Conservation (phyloP, 108 stramenopile species). For the Conticribra weissflogii region DNA sequence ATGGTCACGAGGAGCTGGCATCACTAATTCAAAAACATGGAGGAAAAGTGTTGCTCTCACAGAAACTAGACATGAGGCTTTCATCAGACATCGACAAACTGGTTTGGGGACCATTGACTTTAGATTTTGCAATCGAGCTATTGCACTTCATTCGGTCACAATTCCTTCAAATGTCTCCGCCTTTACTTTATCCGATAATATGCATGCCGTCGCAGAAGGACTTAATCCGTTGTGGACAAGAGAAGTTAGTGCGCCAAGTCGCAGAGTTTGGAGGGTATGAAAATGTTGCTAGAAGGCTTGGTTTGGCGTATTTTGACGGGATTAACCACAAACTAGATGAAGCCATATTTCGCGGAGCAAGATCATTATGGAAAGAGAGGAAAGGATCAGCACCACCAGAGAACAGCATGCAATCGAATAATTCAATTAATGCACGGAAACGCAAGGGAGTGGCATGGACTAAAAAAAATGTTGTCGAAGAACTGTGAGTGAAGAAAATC, state of each 20-base stretch:
- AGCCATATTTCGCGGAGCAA: constrained; percentile 17
- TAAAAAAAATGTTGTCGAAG: constrained; percentile 24
- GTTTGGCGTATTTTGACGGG: constrained; percentile 44
- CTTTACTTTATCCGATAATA: constrained; percentile 49
- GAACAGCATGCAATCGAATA: background rate
- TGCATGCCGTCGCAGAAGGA: constrained; percentile 52
- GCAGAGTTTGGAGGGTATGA: constrained; percentile 71
- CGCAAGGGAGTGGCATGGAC: constrained; percentile 29
- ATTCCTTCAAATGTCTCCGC: constrained; percentile 50
- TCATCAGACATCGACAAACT: constrained; percentile 5
- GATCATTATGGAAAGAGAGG: constrained; percentile 27
- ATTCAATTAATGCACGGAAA: background rate
- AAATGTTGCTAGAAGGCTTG: constrained; percentile 71
- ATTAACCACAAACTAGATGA: constrained; percentile 23
- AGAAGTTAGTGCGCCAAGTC: constrained; percentile 47
- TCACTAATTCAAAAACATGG: constrained; percentile 64
- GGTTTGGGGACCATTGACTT: constrained; percentile 63
- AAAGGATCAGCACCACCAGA: background rate
- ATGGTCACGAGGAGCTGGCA: constrained; percentile 37
- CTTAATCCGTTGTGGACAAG: constrained; percentile 25
- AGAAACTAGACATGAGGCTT: constrained; percentile 55
- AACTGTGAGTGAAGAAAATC: constrained; percentile 40
- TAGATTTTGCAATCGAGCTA: constrained; percentile 64
- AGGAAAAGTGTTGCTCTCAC: constrained; percentile 61
- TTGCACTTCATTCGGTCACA: constrained; percentile 57